Conservation (phyloP, 177 flowering plant genomes). For the Vitis hybrid region DNA sequence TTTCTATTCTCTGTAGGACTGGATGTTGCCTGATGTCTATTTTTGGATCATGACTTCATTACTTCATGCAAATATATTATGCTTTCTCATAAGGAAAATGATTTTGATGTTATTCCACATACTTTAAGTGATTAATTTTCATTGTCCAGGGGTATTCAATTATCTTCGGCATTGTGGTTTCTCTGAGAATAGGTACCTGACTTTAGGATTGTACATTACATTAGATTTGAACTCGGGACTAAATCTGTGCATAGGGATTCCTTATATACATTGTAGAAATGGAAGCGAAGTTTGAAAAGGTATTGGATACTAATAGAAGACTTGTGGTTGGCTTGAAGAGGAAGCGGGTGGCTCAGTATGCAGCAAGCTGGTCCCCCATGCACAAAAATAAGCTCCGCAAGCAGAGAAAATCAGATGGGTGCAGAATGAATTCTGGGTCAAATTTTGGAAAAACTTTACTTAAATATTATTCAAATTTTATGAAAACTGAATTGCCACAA, state of each 20-base stretch:
- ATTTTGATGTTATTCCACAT: neutral
- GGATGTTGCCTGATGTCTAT: no score
- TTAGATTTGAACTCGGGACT: constrained; percentile 24
- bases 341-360: constrained; percentile 40
- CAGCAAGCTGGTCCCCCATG: constrained; percentile 15
- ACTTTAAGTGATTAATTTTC: neutral
- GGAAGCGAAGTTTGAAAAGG: constrained; percentile 62
- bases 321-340: constrained; percentile 40
- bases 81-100: neutral
- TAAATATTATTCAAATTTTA: constrained; percentile 56
- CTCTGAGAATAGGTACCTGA: constrained; percentile 15
- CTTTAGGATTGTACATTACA: constrained; percentile 15
- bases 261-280: constrained; percentile 38
- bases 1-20: no score
- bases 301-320: constrained; percentile 46
- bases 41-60: no score
- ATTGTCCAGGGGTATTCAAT: constrained; percentile 24
- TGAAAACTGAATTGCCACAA: constrained; percentile 55
- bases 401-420: constrained; percentile 45
- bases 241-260: constrained; percentile 35
- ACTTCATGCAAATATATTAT: no score
- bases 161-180: constrained; percentile 17
- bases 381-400: constrained; percentile 35
- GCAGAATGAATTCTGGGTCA: constrained; percentile 24
- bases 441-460: constrained; percentile 39